Base-by-base conservation (phyloP, 208 protist genomes). In the Trypanosoma lewisi region DNA sequence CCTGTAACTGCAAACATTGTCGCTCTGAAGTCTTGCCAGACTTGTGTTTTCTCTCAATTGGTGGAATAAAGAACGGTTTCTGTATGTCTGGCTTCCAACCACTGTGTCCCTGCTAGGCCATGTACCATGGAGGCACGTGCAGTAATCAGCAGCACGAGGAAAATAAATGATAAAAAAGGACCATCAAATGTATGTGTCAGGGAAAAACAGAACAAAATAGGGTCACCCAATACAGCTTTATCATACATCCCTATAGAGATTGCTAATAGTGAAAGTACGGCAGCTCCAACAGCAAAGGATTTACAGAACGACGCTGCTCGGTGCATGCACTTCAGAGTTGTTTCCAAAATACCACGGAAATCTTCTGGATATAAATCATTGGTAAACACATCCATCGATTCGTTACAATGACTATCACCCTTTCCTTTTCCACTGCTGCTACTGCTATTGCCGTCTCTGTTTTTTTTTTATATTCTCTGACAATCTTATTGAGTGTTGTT, bases 81-180 rank as follows among this genome's bases (percentile, higher is more conserved):
- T 12, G 33, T 61, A 16, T 44, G 63, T 27, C 63, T 63, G 49
- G 56, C 52, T 14, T 51, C 16, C 14, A 48, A 56, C 79, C 79
- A 83, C 49, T 73, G 58, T 14, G 61, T 52, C 47, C 80, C 71
- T 2, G 79, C 70, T 25, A 81, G 30, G 9, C 75, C 65, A 67
- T 63, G 84, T 50, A 57, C 57, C 31, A 79, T 25, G 6, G 83
- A 77, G 3, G 76, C 61, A 16, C 76, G 66, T 1, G 64, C 50
- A 8, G 71, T 80, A 48, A 79, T 60, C 27, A 90, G 14, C 1
- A 83, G 67, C 36, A 83, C 11, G 4, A 90, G 34, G 51, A 57
- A 72, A 14, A 90, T 33, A 60, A 78, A 75, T 2, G n/a, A 44
- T 19, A 44, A n/a, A 6, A 85, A 31, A 37, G 75, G 34, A 12